phyloP scores from a whole-genome alignment of 306 rosid genomes.

The Gleditsia sinensis region DNA sequence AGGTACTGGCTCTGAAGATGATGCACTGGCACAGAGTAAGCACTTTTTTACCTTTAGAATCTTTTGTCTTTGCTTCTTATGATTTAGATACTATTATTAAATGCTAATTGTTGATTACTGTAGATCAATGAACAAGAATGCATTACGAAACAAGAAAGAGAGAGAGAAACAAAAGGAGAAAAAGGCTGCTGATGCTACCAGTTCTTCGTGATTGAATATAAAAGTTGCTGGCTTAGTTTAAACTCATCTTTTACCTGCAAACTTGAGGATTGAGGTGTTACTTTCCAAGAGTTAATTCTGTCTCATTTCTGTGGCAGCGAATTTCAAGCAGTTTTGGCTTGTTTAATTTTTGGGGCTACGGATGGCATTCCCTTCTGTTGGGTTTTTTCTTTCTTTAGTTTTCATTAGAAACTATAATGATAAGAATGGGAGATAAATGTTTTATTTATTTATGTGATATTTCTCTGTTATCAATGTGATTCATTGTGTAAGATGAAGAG shows the following conservation, averaged over 20 bases:
- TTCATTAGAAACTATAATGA: not conserved
- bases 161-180: slow-evolving; percentile 93
- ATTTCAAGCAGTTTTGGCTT: not conserved
- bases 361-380: too few relatives aligned
- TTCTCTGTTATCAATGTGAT: too few relatives aligned
- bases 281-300: slow-evolving; percentile 18
- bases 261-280: slow-evolving; percentile 14
- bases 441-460: not conserved
- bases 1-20: too few relatives aligned
- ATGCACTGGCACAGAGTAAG: slow-evolving; percentile 86
- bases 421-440: not conserved
- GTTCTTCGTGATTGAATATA: slow-evolving; percentile 48
- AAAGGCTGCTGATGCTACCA: slow-evolving; percentile 59
- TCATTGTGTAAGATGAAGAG: too few relatives aligned
- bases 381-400: not conserved
- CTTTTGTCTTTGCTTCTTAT: slow-evolving; percentile 14
- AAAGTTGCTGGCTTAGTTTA: too few relatives aligned
- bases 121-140: slow-evolving; percentile 82
- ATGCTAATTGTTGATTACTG: slow-evolving; percentile 31
- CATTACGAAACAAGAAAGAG: slow-evolving; percentile 86
- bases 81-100: slow-evolving; percentile 24
- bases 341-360: not conserved
- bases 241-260: not conserved
- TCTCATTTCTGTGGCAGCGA: slow-evolving; percentile 9
- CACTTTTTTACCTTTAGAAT: not conserved